Percentiles rank a stretch among this genome's conserved stretches.
Conservation (phyloP, 805 yeast species). For the Pichia sporocuriosa region DNA sequence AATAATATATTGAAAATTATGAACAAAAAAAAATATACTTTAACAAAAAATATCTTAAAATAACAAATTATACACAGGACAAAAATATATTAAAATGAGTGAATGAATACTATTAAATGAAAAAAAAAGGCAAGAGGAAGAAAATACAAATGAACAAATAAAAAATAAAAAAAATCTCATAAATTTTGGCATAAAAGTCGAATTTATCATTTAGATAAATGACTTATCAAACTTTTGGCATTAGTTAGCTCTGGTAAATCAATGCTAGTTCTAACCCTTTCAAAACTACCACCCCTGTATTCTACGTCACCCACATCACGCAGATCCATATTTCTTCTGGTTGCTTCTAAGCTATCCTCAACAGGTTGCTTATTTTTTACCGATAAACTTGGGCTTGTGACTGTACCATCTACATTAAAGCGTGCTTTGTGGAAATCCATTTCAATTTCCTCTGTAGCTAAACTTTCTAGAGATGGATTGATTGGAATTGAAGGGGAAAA, state of each 20-base stretch:
- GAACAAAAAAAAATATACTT: slow-evolving; percentile 2
- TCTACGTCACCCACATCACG: slow-evolving; percentile 15
- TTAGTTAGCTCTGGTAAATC: slow-evolving; percentile 34
- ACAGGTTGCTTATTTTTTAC: slow-evolving; percentile 16
- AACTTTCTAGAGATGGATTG: slow-evolving; percentile 30
- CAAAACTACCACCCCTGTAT: slow-evolving; percentile 19
- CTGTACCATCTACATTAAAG: slow-evolving; percentile 23
- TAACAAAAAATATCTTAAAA: neutral
- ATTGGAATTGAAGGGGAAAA: slow-evolving; percentile 28
- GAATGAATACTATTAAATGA: neutral
- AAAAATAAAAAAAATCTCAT: too few species aligned
- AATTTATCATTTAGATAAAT: slow-evolving; percentile 15
- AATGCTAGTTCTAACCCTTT: slow-evolving; percentile 31
- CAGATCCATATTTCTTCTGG: slow-evolving; percentile 17
- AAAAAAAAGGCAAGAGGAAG: too few species aligned
- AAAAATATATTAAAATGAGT: too few species aligned
- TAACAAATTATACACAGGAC: neutral
- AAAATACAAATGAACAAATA: too few species aligned
- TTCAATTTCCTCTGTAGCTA: slow-evolving; percentile 46
- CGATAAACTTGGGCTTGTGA: slow-evolving; percentile 27
- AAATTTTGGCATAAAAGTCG: neutral
- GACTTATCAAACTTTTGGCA: slow-evolving; percentile 29
- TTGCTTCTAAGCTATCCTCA: slow-evolving; percentile 17
- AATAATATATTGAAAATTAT: neutral
- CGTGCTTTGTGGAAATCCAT: slow-evolving; percentile 32